Evolutionary conservation across 192 early-diverging fungal species (phyloP), one percentile per base, ranked within the genome.

Genomic region (Mortierella hygrophila): DNA sequence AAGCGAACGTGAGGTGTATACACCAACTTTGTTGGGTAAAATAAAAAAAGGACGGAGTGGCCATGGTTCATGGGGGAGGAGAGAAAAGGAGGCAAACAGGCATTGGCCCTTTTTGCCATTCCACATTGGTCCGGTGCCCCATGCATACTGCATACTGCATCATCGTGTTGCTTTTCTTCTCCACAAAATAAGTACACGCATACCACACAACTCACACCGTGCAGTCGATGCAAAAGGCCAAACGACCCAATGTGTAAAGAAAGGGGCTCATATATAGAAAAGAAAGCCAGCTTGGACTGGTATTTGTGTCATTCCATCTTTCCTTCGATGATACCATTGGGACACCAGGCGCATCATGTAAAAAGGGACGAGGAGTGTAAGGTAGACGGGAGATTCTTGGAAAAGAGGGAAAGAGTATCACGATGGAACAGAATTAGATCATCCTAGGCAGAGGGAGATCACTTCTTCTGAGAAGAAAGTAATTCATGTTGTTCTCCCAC

Each of bases 1-100:
- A 11, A 16, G 11, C 10, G 49, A 54, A 49, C 38, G 15, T 26
- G 32, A 74, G 29, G 52, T 29, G 35, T 55, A 10, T 70, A 20
- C 26, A 69, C 23, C 32, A 20, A 70, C 46, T 70, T 37, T 70
- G 68, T 78, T 78, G 68, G 76, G 76, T 70, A 78, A 71, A 78
- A 78, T 38, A 6, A 69, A 32, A 29, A 65, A 65, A 65, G 26
- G 60, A 65, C n/a, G 60, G 60, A 32, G 60, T 32, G 10, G 26
- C 29, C 60, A 65, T 65, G 60, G 60, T 35, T 9, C 60, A 65
- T 32, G 57, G 57, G 11, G 60, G 49, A 52, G 11, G 60, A 32
- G 11, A 15, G 3, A 46, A 46, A 46, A 32, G 60, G n/a, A 60
- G n/a, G 55, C 21, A 60, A n/a, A 23, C n/a, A 60, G 9, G n/a